Percentiles rank a stretch among this genome's conserved stretches.
Evolutionary conservation across 73 alveolate species (phyloP).

Genomic region (Paramecium octaurelia): DNA sequence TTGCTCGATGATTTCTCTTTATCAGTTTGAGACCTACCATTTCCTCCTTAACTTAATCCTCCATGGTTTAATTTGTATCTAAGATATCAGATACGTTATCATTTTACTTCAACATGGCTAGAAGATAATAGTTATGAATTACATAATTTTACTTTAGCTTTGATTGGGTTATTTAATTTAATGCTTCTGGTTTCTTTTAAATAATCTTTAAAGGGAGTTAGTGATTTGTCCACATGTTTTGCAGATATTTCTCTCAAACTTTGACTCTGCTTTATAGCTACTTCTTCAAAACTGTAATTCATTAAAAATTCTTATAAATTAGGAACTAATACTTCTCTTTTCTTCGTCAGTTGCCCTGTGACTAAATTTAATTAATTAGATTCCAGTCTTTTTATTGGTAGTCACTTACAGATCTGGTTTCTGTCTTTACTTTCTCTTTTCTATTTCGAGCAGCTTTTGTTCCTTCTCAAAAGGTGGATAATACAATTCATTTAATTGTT

Average conservation of each 20-base stretch:
- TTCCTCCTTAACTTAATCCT: not conserved
- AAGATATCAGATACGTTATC: not conserved
- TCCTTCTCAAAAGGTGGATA: conserved; percentile 16
- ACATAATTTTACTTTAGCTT: not conserved
- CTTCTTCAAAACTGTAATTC: conserved; percentile 12
- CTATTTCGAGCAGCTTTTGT: not conserved
- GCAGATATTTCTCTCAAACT: not conserved
- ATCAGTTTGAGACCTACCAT: not conserved
- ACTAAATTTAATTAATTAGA: not conserved
- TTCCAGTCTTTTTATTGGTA: not conserved
- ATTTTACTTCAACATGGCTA: not conserved
- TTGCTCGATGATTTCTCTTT: not conserved
- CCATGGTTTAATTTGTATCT: not conserved
- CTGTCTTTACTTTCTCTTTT: not conserved
- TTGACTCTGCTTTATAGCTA: not conserved
- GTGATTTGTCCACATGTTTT: not conserved
- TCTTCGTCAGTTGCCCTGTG: not conserved
- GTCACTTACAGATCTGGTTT: not conserved
- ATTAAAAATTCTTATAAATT: not conserved
- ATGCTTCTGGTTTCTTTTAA: not conserved
- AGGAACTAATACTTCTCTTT: not conserved
- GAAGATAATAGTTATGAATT: not conserved
- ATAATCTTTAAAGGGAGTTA: not conserved
- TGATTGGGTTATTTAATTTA: not conserved
- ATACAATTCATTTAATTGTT: not conserved